Conservation (phyloP, 441 rosid species). For the Adansonia madagascariensis region DNA sequence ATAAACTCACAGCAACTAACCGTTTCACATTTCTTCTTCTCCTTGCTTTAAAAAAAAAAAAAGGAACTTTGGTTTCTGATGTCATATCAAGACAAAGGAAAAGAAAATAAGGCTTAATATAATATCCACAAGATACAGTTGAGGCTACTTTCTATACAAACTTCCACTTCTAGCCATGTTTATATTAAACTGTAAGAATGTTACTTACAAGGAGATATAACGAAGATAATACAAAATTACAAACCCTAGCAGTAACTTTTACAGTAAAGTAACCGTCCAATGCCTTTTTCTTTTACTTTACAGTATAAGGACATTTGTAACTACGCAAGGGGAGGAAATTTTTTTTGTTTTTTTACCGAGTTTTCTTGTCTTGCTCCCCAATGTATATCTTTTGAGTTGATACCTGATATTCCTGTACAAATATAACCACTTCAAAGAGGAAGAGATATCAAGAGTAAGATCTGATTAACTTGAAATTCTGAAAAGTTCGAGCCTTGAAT, state of each 20-base stretch:
- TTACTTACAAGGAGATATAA: slow-evolving; percentile 13
- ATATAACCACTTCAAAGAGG: slow-evolving; percentile 25
- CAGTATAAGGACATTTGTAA: slow-evolving; percentile 18
- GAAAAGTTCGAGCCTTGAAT: slow-evolving; percentile 63
- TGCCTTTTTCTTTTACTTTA: slow-evolving; percentile 27
- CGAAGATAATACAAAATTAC: slow-evolving; percentile 18
- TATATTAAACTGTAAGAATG: slow-evolving; percentile 23
- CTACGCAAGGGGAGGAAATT: background rate
- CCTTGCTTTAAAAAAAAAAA: background rate
- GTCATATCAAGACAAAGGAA: background rate
- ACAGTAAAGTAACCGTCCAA: background rate
- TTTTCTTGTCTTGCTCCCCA: background rate
- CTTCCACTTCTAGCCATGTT: slow-evolving; percentile 20
- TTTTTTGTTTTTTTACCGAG: background rate
- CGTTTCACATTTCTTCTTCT: background rate
- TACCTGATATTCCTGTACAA: slow-evolving; percentile 40
- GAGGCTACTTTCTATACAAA: slow-evolving; percentile 31
- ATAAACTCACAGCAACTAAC: background rate
- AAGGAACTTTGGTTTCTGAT: background rate
- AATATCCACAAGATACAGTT: background rate
- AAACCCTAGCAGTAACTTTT: slow-evolving; percentile 16
- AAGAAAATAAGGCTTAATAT: background rate
- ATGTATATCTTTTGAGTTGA: slow-evolving; percentile 25
- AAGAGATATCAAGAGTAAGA: slow-evolving; percentile 47
- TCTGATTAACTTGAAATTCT: slow-evolving; percentile 59